A percentile compares a stretch with the other conserved stretches of the same genome.
Evolutionary conservation across 306 rosid species (phyloP).

Genomic region (Lablab purpureus): DNA sequence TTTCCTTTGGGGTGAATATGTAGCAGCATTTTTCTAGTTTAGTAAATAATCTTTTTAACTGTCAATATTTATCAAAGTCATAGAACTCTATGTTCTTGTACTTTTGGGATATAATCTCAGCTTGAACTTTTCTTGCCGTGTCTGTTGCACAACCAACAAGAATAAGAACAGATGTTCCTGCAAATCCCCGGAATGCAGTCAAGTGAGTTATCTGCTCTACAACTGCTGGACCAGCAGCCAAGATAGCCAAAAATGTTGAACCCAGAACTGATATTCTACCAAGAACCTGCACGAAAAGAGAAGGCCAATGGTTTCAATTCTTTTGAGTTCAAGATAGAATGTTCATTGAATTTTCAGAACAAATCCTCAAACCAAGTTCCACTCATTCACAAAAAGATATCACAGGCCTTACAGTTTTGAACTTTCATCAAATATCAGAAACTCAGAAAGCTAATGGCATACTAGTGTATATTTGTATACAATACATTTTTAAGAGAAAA

Average conservation of each 20-base stretch:
- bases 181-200: constrained; percentile 94
- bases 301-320: not conserved
- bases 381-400: not conserved
- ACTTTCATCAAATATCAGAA: not conserved
- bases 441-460: constrained; percentile 35
- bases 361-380: not conserved
- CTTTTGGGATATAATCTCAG: constrained; percentile 92
- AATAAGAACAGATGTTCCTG: constrained; percentile 96
- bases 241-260: constrained; percentile 85
- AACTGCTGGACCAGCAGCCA: constrained; percentile 92
- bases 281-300: constrained; percentile 68
- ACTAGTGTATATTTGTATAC: not conserved
- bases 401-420: not conserved
- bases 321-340: constrained; percentile 21
- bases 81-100: constrained; percentile 94
- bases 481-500: not conserved
- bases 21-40: constrained; percentile 21
- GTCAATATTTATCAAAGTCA: constrained; percentile 73
- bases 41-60: constrained; percentile 38
- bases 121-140: constrained; percentile 95
- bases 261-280: constrained; percentile 96
- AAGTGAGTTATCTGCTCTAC: constrained; percentile 89
- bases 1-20: not conserved
- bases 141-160: constrained; percentile 97
- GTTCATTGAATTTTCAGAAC: not conserved